A percentile compares a stretch with the other conserved stretches of the same genome.
phyloP scores from a whole-genome alignment of 805 yeast species.

The Trichomonascus vanleenenianus region DNA sequence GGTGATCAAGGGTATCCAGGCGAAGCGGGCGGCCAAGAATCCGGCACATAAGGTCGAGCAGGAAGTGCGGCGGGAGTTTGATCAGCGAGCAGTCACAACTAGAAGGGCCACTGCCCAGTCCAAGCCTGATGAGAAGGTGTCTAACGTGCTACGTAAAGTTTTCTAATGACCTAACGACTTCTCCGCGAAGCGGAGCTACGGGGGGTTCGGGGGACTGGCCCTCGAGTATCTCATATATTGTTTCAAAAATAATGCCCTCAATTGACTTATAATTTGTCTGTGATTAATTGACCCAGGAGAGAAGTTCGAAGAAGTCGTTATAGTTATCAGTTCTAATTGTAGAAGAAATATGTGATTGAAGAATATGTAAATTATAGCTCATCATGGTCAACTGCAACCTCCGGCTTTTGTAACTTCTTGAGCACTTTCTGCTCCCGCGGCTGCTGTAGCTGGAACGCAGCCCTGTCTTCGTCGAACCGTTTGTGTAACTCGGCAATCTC shows the following conservation, averaged over 20 bases:
- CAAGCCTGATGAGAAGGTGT: constrained; percentile 15
- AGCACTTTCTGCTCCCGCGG: constrained; percentile 1
- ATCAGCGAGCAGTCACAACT: constrained; percentile 62
- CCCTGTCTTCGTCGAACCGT: constrained; percentile 5
- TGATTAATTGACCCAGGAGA: too few relatives aligned
- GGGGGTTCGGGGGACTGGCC: too few relatives aligned
- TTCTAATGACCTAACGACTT: constrained; percentile 14
- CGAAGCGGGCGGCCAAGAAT: constrained; percentile 35
- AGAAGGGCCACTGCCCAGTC: constrained; percentile 57
- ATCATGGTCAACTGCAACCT: constrained; percentile 10
- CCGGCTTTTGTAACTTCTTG: not conserved
- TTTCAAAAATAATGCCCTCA: too few relatives aligned
- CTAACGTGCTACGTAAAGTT: constrained; percentile 19
- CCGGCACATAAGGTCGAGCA: constrained; percentile 10
- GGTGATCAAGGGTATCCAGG: constrained; percentile 61
- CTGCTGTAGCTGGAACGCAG: not conserved
- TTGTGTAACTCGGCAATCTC: constrained; percentile 34
- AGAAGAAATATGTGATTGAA: too few relatives aligned
- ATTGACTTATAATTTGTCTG: too few relatives aligned
- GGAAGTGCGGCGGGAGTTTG: constrained; percentile 51
- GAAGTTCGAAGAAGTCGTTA: too few relatives aligned
- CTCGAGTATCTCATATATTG: too few relatives aligned
- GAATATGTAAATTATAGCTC: too few relatives aligned
- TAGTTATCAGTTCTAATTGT: too few relatives aligned
- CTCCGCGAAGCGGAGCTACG: too few relatives aligned